These are phyloP conservation scores for Pestalotiopsis sp. DNA, from an alignment of 2,329 filamentous ascomycete genomes.

Conservation along the genomic window DNA sequence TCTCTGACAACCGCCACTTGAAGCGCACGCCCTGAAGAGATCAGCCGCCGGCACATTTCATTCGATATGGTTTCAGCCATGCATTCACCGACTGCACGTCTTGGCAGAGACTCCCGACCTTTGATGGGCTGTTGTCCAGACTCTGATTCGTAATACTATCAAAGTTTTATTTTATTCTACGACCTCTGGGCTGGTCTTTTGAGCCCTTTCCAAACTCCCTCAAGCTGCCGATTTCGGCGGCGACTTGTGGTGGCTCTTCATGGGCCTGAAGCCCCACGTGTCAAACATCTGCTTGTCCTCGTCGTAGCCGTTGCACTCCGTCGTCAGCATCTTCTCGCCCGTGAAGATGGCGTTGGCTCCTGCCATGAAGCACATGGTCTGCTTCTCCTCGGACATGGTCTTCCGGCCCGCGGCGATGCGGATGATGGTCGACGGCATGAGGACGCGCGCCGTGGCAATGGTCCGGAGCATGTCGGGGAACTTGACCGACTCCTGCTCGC, in stretches of 20 bases:
- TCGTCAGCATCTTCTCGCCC: constrained; percentile 94
- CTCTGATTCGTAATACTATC: neutral
- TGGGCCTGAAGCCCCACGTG: constrained; percentile 79
- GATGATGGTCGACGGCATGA: constrained; percentile 86
- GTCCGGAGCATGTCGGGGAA: constrained; percentile 82
- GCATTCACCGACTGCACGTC: no score
- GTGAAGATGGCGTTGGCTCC: constrained; percentile 95
- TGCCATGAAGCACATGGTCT: constrained; percentile 86
- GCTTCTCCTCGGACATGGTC: constrained; percentile 85
- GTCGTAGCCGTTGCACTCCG: constrained; percentile 88
- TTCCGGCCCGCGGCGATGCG: constrained; percentile 83
- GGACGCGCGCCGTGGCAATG: constrained; percentile 78
- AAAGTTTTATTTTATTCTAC: neutral
- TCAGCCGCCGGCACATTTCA: no score
- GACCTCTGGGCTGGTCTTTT: neutral
- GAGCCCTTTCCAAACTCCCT: neutral
- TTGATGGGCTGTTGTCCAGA: neutral
- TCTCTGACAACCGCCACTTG: no score
- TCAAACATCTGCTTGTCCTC: constrained; percentile 85
- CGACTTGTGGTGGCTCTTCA: constrained; percentile 50
- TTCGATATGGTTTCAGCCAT: no score
- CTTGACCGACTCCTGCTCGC: constrained; percentile 70
- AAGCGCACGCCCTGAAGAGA: no score
- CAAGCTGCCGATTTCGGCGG: neutral
- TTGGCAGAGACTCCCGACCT: no score